Percentiles rank a stretch among this genome's conserved stretches.
phyloP scores from a whole-genome alignment of 2,329 filamentous ascomycete species.

The Setomelanomma holmii region DNA sequence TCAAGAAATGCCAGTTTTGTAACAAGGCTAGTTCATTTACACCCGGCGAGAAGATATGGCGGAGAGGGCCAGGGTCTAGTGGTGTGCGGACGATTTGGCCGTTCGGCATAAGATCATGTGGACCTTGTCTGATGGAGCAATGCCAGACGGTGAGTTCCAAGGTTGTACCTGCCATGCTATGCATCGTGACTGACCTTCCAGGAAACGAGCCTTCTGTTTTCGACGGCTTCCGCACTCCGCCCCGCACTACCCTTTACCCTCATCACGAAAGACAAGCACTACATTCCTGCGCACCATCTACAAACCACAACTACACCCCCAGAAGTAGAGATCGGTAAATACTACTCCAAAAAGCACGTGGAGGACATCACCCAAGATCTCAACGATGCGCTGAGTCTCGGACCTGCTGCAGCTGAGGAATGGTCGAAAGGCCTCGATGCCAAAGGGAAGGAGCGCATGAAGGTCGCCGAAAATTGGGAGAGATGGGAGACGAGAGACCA shows the following conservation, averaged over 20 bases:
- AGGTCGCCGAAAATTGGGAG: constrained; percentile 74
- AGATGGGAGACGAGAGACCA: constrained; percentile 67
- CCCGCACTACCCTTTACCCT: constrained; percentile 74
- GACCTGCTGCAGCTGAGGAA: constrained; percentile 73
- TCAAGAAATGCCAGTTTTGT: constrained; percentile 73
- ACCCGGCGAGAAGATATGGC: constrained; percentile 56
- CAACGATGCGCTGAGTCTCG: constrained; percentile 68
- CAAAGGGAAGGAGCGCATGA: constrained; percentile 66
- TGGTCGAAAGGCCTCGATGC: constrained; percentile 78
- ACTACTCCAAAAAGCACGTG: constrained; percentile 70
- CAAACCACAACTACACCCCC: constrained; percentile 59
- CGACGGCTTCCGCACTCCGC: constrained; percentile 66
- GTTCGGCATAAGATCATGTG: constrained; percentile 72
- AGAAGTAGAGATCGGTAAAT: constrained; percentile 65
- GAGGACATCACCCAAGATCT: constrained; percentile 69
- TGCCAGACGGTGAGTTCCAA: constrained; percentile 68
- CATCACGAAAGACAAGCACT: constrained; percentile 66
- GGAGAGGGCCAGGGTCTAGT: constrained; percentile 66
- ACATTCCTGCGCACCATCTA: constrained; percentile 64
- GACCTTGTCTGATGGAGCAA: constrained; percentile 66
- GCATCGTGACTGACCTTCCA: constrained; percentile 48
- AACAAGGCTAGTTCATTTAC: constrained; percentile 48
- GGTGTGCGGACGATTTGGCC: constrained; percentile 73
- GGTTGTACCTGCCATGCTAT: constrained; percentile 1
- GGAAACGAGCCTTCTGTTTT: constrained; percentile 75